phyloP scores from a whole-genome alignment of 2,329 filamentous ascomycete genomes.

The Neopestalotiopsis sp. region DNA sequence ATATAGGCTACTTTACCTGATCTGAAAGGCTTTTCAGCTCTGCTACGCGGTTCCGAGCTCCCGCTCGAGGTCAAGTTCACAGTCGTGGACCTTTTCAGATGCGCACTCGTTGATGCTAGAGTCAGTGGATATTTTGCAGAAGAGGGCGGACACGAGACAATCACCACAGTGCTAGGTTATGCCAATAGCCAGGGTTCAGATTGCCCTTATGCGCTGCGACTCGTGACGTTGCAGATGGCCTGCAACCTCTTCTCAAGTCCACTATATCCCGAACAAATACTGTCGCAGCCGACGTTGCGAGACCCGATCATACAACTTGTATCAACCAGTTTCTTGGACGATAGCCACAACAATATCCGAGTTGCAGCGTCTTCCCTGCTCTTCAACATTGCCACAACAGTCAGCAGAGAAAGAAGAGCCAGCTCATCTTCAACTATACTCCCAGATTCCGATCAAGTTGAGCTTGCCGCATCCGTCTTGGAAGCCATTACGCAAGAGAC shows the following conservation, averaged over 20 bases:
- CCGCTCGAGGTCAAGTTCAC: conserved; percentile 75
- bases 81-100: conserved; percentile 83
- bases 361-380: conserved; percentile 83
- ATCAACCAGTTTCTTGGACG: conserved; percentile 80
- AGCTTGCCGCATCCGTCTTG: conserved; percentile 79
- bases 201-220: conserved; percentile 80
- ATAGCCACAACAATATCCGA: conserved; percentile 73
- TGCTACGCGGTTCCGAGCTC: conserved; percentile 64
- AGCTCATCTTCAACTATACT: conserved; percentile 62
- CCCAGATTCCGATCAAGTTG: conserved; percentile 75
- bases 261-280: conserved; percentile 70
- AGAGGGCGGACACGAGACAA: conserved; percentile 69
- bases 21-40: conserved; percentile 67
- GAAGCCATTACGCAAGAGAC: conserved; percentile 71
- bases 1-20: conserved; percentile 66
- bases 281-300: conserved; percentile 57
- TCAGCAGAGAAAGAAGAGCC: conserved; percentile 68
- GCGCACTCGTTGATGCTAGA: conserved; percentile 77
- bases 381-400: conserved; percentile 79
- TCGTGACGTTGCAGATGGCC: conserved; percentile 81
- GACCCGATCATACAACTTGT: conserved; percentile 70
- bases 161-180: conserved; percentile 64
- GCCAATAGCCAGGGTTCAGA: conserved; percentile 57
- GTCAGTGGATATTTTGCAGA: conserved; percentile 84
- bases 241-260: conserved; percentile 85